Evolutionary conservation across 75 land plant genomes (phyloP).

Genomic region (Picea glauca): DNA sequence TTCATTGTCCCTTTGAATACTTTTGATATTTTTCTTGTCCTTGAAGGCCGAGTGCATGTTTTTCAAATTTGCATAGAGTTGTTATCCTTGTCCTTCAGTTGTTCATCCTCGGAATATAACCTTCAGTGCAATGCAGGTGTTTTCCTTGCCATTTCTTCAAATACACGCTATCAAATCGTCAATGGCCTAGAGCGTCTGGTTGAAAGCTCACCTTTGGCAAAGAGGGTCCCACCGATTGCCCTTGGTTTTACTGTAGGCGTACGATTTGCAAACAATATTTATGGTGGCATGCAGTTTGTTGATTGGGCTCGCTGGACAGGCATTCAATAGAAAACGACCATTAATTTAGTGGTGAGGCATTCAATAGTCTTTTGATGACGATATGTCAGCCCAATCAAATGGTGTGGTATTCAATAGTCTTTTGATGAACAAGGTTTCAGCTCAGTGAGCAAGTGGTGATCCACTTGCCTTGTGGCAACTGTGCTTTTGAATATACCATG

Average conservation of each 20-base stretch:
- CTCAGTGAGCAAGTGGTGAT: background rate
- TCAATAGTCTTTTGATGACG: too few relatives aligned
- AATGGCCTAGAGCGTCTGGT: constrained; percentile 87
- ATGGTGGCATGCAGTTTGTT: constrained; percentile 96
- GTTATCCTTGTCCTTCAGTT: background rate
- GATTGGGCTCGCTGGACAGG: constrained; percentile 95
- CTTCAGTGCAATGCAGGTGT: constrained; percentile 46
- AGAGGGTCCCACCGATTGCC: constrained; percentile 67
- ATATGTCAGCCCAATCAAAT: too few relatives aligned
- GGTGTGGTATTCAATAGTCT: background rate
- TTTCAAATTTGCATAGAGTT: background rate
- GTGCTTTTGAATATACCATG: background rate
- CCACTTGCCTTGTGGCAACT: background rate
- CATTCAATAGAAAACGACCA: constrained; percentile 35
- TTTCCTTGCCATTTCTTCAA: constrained; percentile 87
- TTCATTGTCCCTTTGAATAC: too few relatives aligned
- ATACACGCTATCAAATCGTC: constrained; percentile 86
- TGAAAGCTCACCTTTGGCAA: constrained; percentile 69
- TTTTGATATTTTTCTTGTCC: too few relatives aligned
- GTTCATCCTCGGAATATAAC: background rate
- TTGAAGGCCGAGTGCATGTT: background rate
- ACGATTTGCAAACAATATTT: constrained; percentile 86
- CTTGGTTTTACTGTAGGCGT: constrained; percentile 94
- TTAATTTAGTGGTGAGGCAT: too few relatives aligned
- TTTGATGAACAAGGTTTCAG: background rate